A percentile compares a stretch with the other conserved stretches of the same genome.
phyloP scores from a whole-genome alignment of 1,284 basidiomycete species.

The Trichosporon ovoides region DNA sequence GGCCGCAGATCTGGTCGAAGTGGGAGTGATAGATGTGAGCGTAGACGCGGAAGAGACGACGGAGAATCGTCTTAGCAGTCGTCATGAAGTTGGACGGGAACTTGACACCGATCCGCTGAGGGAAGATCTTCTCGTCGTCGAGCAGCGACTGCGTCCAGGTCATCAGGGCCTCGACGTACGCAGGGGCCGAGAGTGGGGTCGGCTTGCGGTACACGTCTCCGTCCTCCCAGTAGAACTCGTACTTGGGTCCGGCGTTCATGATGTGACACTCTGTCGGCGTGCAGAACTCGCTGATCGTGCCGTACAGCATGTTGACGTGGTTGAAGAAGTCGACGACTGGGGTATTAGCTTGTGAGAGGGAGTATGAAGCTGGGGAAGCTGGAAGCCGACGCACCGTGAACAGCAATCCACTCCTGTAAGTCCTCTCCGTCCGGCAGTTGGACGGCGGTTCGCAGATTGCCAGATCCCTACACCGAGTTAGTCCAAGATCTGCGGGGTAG shows the following conservation, averaged over 20 bases:
- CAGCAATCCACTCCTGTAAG: conserved; percentile 90
- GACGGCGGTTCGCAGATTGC: conserved; percentile 83
- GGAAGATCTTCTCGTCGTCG: conserved; percentile 90
- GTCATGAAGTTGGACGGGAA: conserved; percentile 89
- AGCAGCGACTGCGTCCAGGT: conserved; percentile 94
- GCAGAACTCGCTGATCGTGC: conserved; percentile 93
- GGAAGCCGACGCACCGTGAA: conserved; percentile 79
- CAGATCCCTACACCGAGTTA: conserved; percentile 65
- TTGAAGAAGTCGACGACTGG: conserved; percentile 95
- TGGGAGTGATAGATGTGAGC: conserved; percentile 99
- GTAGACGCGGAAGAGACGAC: conserved; percentile 92
- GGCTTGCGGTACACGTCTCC: conserved; percentile 83
- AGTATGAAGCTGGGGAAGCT: neutral
- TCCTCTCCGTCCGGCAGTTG: conserved; percentile 94
- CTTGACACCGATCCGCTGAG: conserved; percentile 88
- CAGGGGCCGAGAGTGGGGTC: conserved; percentile 88
- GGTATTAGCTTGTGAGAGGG: neutral
- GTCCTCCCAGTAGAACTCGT: conserved; percentile 99
- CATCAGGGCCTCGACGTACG: conserved; percentile 98
- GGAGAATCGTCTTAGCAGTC: conserved; percentile 85
- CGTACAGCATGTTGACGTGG: conserved; percentile 92
- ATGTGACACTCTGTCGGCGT: conserved; percentile 94
- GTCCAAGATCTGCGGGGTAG: neutral
- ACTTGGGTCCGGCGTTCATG: conserved; percentile 98
- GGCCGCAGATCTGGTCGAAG: conserved; percentile 96